Percentiles rank a stretch among this genome's conserved stretches.
Evolutionary conservation across 2,329 filamentous ascomycete species (phyloP).

Genomic region (Myriosclerotinia duriaeana): DNA sequence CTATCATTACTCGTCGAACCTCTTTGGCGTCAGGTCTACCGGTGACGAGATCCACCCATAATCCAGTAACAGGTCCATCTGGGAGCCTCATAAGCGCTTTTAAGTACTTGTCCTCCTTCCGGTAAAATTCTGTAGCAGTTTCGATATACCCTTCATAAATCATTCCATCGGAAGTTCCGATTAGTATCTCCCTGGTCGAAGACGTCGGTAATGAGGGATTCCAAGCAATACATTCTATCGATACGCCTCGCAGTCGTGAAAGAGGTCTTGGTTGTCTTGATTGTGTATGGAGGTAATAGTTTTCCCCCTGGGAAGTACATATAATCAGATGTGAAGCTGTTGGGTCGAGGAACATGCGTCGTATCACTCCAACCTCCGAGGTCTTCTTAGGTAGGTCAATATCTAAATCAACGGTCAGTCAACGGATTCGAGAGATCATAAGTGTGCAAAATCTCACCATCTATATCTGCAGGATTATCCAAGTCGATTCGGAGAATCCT

Average conservation of each 20-base stretch:
- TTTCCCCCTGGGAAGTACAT: conserved; percentile 87
- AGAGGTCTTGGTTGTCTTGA: conserved; percentile 83
- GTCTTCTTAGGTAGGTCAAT: conserved; percentile 95
- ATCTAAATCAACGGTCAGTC: conserved; percentile 54
- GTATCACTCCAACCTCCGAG: conserved; percentile 86
- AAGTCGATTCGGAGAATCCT: conserved; percentile 92
- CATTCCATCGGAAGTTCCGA: conserved; percentile 90
- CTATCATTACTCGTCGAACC: conserved; percentile 72
- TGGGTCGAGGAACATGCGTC: conserved; percentile 94
- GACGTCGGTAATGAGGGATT: conserved; percentile 90
- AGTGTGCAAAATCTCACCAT: conserved; percentile 55
- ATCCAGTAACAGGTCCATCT: conserved; percentile 78
- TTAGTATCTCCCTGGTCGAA: conserved; percentile 88
- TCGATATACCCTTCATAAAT: conserved; percentile 96
- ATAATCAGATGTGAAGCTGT: conserved; percentile 93
- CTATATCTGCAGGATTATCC: conserved; percentile 91
- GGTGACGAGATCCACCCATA: conserved; percentile 76
- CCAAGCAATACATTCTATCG: conserved; percentile 90
- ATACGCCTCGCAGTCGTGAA: conserved; percentile 77
- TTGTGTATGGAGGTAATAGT: conserved; percentile 96
- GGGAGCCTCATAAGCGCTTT: conserved; percentile 79
- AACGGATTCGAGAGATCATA: neutral
- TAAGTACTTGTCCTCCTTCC: conserved; percentile 89
- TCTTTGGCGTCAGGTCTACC: conserved; percentile 58
- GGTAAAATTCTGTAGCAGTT: conserved; percentile 90